phyloP scores from a whole-genome alignment of 2,329 filamentous ascomycete genomes.

The Botrytis galanthina region DNA sequence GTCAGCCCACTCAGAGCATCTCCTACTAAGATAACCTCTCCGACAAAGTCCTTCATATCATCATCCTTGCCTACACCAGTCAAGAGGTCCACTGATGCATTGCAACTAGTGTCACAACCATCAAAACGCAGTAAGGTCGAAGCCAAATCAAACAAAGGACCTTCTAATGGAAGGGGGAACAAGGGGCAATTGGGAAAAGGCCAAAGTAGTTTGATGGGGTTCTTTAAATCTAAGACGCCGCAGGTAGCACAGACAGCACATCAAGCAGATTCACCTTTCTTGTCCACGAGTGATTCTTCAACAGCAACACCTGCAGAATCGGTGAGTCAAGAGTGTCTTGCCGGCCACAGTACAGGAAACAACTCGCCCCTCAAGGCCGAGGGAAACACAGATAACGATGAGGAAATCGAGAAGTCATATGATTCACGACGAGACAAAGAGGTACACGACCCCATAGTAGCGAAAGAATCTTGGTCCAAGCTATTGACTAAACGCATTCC shows the following conservation, averaged over 20 bases:
- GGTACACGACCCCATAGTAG: slow-evolving; percentile 65
- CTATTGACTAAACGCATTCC: slow-evolving; percentile 71
- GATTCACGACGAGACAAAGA: slow-evolving; percentile 30
- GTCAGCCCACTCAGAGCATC: neutral
- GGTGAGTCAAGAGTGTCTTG: neutral
- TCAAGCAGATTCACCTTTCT: neutral
- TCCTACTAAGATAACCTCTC: neutral
- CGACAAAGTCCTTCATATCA: neutral
- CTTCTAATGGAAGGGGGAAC: slow-evolving; percentile 19
- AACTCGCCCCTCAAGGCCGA: neutral
- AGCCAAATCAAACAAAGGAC: slow-evolving; percentile 25
- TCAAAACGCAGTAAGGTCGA: slow-evolving; percentile 53
- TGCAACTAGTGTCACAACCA: slow-evolving; percentile 27
- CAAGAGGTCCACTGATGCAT: slow-evolving; percentile 26
- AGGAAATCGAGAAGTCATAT: slow-evolving; percentile 18
- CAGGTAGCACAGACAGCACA: too few relatives aligned
- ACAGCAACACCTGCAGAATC: neutral
- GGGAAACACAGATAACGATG: neutral
- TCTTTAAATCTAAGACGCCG: slow-evolving; percentile 66
- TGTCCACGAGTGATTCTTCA: neutral
- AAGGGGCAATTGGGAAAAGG: slow-evolving; percentile 50
- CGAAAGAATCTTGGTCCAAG: slow-evolving; percentile 82
- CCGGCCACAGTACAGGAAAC: neutral
- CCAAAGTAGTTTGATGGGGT: slow-evolving; percentile 60
- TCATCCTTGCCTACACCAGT: neutral